Percentiles rank a stretch among this genome's conserved stretches.
phyloP scores from a whole-genome alignment of 169 alveolate genomes.

The Cryptosporidium canis region DNA sequence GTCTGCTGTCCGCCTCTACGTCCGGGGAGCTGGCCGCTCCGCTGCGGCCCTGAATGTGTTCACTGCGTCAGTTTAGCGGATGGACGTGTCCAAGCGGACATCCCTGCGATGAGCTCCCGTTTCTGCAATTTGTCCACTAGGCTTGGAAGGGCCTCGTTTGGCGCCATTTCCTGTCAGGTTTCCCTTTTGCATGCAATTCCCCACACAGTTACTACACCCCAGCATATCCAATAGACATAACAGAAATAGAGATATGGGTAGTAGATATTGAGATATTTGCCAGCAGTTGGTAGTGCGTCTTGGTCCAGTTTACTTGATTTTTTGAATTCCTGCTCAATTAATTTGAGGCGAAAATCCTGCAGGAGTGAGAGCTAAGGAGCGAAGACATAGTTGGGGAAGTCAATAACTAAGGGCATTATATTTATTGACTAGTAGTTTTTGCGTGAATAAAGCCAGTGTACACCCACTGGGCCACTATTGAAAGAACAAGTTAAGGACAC shows the following conservation, averaged over 20 bases:
- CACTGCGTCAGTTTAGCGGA: neutral
- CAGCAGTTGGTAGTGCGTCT: neutral
- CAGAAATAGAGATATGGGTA: neutral
- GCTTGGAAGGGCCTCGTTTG: too few species aligned
- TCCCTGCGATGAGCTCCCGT: too few species aligned
- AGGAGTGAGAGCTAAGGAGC: neutral
- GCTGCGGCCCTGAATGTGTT: neutral
- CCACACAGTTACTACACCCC: neutral
- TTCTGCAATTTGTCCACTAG: neutral
- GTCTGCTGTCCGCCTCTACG: too few species aligned
- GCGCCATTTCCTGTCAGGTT: neutral
- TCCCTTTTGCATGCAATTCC: neutral
- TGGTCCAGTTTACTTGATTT: neutral
- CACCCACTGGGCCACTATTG: too few species aligned
- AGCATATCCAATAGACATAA: constrained; percentile 19
- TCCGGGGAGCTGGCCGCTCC: too few species aligned
- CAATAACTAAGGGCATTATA: too few species aligned
- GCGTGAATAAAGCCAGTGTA: too few species aligned
- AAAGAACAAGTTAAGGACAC: neutral
- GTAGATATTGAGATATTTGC: neutral
- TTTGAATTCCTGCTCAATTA: neutral
- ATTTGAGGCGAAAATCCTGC: neutral
- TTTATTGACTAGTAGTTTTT: too few species aligned
- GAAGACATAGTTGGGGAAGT: neutral
- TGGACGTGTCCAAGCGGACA: too few species aligned